Percentiles rank a stretch among this genome's conserved stretches.
These are phyloP conservation scores for Galeopsis tetrahit DNA, from an alignment of 257 asterid genomes.

Conservation along the genomic window DNA sequence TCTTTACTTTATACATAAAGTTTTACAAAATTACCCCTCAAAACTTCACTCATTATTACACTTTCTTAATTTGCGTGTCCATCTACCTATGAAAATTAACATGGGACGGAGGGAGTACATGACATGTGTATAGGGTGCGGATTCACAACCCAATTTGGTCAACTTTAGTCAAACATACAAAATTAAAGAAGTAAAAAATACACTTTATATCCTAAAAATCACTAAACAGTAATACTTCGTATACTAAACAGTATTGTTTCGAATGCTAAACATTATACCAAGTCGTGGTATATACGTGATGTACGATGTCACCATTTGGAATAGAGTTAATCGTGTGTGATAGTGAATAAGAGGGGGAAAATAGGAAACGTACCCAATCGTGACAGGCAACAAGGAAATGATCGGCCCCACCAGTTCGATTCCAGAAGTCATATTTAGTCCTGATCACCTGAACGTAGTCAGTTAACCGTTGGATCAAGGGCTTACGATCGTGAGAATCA, in stretches of 20 bases:
- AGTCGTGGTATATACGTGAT: too few species aligned
- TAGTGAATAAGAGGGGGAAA: not conserved
- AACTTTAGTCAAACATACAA: not conserved
- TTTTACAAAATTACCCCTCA: too few species aligned
- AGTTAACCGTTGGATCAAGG: slow-evolving; percentile 44
- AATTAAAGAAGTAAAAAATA: too few species aligned
- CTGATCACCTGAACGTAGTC: slow-evolving; percentile 50
- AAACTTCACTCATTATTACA: too few species aligned
- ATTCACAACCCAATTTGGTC: not conserved
- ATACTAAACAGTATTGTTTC: too few species aligned
- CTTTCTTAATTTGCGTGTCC: too few species aligned
- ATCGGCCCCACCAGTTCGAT: slow-evolving; percentile 73
- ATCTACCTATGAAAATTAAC: too few species aligned
- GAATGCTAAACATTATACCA: too few species aligned
- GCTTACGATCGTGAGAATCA: slow-evolving; percentile 53
- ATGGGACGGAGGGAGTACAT: too few species aligned
- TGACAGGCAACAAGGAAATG: slow-evolving; percentile 91
- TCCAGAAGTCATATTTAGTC: slow-evolving; percentile 65
- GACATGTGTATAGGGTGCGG: not conserved
- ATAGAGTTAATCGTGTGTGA: not conserved
- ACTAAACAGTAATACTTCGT: too few species aligned
- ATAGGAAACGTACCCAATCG: slow-evolving; percentile 69
- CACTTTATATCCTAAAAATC: too few species aligned
- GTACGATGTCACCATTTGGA: not conserved
- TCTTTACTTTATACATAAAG: too few species aligned